These are phyloP conservation scores for Sechiopsis laciniata DNA, from an alignment of 306 rosid genomes.

Conservation along the genomic window DNA sequence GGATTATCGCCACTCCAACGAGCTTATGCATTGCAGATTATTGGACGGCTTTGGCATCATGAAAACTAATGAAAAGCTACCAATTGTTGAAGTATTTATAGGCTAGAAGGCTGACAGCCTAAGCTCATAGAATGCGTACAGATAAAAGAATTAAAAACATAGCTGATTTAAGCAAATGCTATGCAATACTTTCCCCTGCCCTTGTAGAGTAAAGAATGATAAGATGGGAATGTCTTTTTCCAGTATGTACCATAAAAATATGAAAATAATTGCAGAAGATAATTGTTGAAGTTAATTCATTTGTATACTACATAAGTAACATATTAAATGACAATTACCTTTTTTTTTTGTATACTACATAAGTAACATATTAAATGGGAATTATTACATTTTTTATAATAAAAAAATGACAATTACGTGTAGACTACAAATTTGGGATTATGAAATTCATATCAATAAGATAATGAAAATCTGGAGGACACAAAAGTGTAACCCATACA, in stretches of 20 bases:
- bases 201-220: background rate
- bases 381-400: too few species aligned
- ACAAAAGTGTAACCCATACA: too few species aligned
- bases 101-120: background rate
- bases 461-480: too few species aligned
- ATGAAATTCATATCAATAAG: too few species aligned
- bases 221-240: background rate
- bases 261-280: background rate
- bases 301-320: background rate
- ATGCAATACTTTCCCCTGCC: background rate
- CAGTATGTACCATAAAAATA: background rate
- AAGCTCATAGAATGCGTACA: background rate
- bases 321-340: background rate
- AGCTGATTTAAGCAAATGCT: background rate
- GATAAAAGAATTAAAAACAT: background rate
- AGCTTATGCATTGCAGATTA: conserved; percentile 60
- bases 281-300: background rate
- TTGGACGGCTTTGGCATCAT: conserved; percentile 61
- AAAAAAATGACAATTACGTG: too few species aligned
- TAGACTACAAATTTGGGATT: background rate
- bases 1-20: conserved; percentile 74
- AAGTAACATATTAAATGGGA: too few species aligned
- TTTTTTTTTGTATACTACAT: too few species aligned
- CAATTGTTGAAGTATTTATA: background rate
- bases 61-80: conserved; percentile 15